A percentile compares a stretch with the other conserved stretches of the same genome.
Conservation (phyloP, 2,329 filamentous ascomycete genomes). For the Stemphylium beticola region DNA sequence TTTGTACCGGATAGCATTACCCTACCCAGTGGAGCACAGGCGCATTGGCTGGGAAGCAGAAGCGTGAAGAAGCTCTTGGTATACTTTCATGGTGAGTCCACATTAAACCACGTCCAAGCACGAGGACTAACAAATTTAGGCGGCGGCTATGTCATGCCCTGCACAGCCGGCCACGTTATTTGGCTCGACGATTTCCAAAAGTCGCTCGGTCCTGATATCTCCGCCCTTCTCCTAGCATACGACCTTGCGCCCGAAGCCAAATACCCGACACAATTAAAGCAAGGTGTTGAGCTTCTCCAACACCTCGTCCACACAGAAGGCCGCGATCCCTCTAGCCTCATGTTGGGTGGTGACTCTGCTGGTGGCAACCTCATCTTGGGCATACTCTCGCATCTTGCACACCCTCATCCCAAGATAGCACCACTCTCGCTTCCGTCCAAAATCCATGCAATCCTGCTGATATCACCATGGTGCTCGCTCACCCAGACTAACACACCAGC, state of each 20-base stretch:
- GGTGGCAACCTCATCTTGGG: constrained; percentile 58
- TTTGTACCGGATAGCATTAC: constrained; percentile 49
- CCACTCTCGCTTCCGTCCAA: constrained; percentile 50
- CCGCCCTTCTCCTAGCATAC: constrained; percentile 64
- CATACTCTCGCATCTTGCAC: constrained; percentile 59
- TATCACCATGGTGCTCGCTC: constrained; percentile 66
- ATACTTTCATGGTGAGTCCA: constrained; percentile 54
- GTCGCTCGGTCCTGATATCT: constrained; percentile 55
- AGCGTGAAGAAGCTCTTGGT: constrained; percentile 51
- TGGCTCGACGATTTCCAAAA: constrained; percentile 56
- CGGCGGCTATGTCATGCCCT: constrained; percentile 63
- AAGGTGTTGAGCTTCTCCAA: constrained; percentile 54
- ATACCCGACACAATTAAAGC: constrained; percentile 58
- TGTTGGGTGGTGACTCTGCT: constrained; percentile 61
- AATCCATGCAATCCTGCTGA: constrained; percentile 59
- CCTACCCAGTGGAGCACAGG: constrained; percentile 50
- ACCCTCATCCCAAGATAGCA: constrained; percentile 62
- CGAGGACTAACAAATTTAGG: constrained; percentile 45
- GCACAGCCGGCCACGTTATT: constrained; percentile 55
- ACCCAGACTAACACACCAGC: constrained; percentile 51
- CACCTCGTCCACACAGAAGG: constrained; percentile 50
- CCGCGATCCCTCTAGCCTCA: constrained; percentile 50
- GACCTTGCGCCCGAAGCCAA: constrained; percentile 58
- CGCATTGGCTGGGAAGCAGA: constrained; percentile 56
- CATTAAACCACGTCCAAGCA: neutral